Evolutionary conservation across 2,329 filamentous ascomycete species (phyloP).

Genomic region (Alternaria gansuensis): DNA sequence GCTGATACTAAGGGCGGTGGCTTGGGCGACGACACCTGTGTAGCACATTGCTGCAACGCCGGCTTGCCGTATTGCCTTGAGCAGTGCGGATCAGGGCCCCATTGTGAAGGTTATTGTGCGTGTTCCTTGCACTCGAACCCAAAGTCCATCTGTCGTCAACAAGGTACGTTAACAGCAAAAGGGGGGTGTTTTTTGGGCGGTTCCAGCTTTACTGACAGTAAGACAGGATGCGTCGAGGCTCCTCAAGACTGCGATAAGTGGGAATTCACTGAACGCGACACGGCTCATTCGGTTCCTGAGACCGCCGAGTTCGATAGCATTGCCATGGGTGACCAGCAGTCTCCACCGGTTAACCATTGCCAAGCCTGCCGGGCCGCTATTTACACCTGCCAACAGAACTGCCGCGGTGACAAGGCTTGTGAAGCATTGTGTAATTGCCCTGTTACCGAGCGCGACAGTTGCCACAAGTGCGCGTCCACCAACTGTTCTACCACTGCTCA

Average conservation of each 20-base stretch:
- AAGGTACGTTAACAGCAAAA: background rate
- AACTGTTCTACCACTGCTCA: background rate
- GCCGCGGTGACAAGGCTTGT: background rate
- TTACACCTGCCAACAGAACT: background rate
- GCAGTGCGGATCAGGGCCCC: background rate
- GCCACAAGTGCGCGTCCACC: background rate
- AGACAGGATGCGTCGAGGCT: constrained; percentile 6
- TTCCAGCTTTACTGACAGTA: background rate
- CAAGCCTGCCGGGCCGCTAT: background rate
- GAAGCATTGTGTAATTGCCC: background rate
- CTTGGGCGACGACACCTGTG: background rate
- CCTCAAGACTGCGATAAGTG: constrained; percentile 7
- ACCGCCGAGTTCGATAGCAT: background rate
- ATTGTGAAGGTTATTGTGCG: constrained; percentile 3
- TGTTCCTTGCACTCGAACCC: constrained; percentile 2
- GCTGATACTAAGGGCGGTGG: background rate
- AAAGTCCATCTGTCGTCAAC: background rate
- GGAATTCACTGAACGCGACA: constrained; percentile 4
- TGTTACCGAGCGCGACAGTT: background rate
- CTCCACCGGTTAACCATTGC: background rate
- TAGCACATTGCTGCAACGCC: background rate
- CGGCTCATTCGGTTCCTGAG: background rate
- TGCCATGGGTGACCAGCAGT: background rate
- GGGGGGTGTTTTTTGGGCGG: background rate
- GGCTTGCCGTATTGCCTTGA: constrained; percentile 4